Evolutionary conservation across 2,329 filamentous ascomycete genomes (phyloP), one percentile per base, ranked within the genome.

Genomic region (Septoria linicola): DNA sequence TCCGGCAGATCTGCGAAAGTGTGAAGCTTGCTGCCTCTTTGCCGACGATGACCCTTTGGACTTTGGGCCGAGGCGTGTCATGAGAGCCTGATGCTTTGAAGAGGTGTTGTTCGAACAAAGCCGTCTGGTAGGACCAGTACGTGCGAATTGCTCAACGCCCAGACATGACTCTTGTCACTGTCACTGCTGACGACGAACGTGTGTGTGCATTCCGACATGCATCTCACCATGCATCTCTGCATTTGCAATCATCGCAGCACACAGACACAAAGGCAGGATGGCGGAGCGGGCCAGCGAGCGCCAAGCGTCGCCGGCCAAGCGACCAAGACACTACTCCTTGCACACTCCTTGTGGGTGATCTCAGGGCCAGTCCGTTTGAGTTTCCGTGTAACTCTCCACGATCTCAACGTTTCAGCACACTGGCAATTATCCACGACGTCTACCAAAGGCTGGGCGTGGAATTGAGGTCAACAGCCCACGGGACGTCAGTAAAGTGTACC

Each of bases 11-110:
- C 36, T 44, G 19, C 43, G 47, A 44, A 30, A 20, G n/a, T 4
- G 25, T 42, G 48, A 49, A 54, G 47, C 43, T 51, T 57, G 30
- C 45, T 14, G 35, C n/a, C 31, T 36, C 30, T 44, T n/a, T 50
- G 54, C 39, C 46, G 54, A 50, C 31, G 41, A 40, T 8, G 27
- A 30, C 20, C n/a, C 23, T 14, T 13, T 14, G 6, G 37, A 21
- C n/a, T 25, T 10, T 27, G 5, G 21, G 13, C 34, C 11, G 34
- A 43, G n/a, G 43, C 11, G 21, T 30, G 35, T 7, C 14, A 37
- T 37, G 17, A 20, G 40, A 20, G 41, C 47, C 23, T 20, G 42
- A 7, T 39, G 27, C 35, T 23, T 45, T 27, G 34, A 31, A 13
- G 41, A 30, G 27, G 41, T 31, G 36, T 20, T 17, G 25, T 32